These are phyloP conservation scores for Candolleomyces aberdarensis DNA, from an alignment of 768 basidiomycete genomes.

Conservation along the genomic window DNA sequence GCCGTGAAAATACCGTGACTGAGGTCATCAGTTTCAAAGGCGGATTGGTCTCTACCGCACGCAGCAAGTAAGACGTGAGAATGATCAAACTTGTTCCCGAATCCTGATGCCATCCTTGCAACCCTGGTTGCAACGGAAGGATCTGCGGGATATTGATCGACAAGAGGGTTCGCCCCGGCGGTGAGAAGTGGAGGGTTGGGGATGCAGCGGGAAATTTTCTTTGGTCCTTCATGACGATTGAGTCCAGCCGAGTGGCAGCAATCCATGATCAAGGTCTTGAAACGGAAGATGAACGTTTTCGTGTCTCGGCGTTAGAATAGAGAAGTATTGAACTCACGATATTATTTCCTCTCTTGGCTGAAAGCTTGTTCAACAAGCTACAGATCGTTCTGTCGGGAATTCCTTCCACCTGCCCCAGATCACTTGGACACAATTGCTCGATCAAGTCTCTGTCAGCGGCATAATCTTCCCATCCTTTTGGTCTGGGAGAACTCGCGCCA, in stretches of 20 bases:
- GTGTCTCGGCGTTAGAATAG: not conserved
- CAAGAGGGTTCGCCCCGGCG: constrained; percentile 18
- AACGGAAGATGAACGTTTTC: not conserved
- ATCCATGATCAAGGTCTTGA: constrained; percentile 42
- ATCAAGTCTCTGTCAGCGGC: constrained; percentile 23
- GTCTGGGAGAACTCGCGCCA: constrained; percentile 31
- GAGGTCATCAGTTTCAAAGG: constrained; percentile 20
- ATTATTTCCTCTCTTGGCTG: constrained; percentile 39
- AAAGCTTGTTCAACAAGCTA: constrained; percentile 30
- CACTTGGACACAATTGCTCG: constrained; percentile 32
- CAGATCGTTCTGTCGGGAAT: constrained; percentile 43
- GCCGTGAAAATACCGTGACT: constrained; percentile 27
- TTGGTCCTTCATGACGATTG: constrained; percentile 8
- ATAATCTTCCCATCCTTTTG: constrained; percentile 23
- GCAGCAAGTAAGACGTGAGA: constrained; percentile 44
- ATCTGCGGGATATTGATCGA: not conserved
- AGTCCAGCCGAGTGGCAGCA: constrained; percentile 42
- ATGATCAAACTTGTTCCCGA: constrained; percentile 20
- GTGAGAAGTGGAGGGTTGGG: constrained; percentile 24
- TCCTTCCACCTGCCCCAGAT: constrained; percentile 23
- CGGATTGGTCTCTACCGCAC: constrained; percentile 31
- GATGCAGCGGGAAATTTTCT: constrained; percentile 20
- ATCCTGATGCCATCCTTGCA: constrained; percentile 13
- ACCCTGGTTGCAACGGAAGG: constrained; percentile 2
- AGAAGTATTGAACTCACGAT: constrained; percentile 27